phyloP scores from a whole-genome alignment of 805 yeast species.

The Kodamaea lidongshanica region DNA sequence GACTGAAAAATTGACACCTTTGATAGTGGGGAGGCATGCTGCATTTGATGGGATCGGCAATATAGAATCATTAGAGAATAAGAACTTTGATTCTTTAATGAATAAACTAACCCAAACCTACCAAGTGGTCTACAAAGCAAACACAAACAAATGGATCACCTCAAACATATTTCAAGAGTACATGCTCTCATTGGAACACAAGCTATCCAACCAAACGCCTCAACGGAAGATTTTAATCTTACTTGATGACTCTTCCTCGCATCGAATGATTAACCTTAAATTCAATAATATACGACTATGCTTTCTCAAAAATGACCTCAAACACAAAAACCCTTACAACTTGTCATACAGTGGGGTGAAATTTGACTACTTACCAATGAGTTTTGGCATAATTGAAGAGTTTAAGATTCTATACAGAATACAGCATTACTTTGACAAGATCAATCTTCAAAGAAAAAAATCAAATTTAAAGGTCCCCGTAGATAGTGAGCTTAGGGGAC shows the following conservation, averaged over 20 bases:
- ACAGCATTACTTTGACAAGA: slow-evolving; percentile 49
- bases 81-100: slow-evolving; percentile 10
- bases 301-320: slow-evolving; percentile 34
- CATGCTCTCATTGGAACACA: slow-evolving; percentile 53
- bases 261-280: slow-evolving; percentile 43
- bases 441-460: slow-evolving; percentile 24
- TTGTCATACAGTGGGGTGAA: slow-evolving; percentile 39
- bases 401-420: slow-evolving; percentile 53
- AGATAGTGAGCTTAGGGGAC: slow-evolving; percentile 4
- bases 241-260: slow-evolving; percentile 58
- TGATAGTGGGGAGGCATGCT: slow-evolving; percentile 56
- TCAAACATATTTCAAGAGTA: slow-evolving; percentile 59
- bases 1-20: slow-evolving; percentile 53
- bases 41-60: slow-evolving; percentile 31
- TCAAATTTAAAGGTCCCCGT: slow-evolving; percentile 9
- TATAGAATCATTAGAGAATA: too few species aligned
- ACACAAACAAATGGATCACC: slow-evolving; percentile 58
- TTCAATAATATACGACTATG: slow-evolving; percentile 31
- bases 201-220: slow-evolving; percentile 39
- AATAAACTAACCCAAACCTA: slow-evolving; percentile 46
- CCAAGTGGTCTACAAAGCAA: slow-evolving; percentile 51
- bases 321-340: slow-evolving; percentile 31
- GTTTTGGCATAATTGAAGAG: slow-evolving; percentile 59
- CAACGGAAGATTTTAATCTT: slow-evolving; percentile 47
- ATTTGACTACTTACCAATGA: slow-evolving; percentile 53